Percentiles rank a stretch among this genome's conserved stretches.
phyloP scores from a whole-genome alignment of 2,329 filamentous ascomycete genomes.

The Pseudogymnoascus sp. region DNA sequence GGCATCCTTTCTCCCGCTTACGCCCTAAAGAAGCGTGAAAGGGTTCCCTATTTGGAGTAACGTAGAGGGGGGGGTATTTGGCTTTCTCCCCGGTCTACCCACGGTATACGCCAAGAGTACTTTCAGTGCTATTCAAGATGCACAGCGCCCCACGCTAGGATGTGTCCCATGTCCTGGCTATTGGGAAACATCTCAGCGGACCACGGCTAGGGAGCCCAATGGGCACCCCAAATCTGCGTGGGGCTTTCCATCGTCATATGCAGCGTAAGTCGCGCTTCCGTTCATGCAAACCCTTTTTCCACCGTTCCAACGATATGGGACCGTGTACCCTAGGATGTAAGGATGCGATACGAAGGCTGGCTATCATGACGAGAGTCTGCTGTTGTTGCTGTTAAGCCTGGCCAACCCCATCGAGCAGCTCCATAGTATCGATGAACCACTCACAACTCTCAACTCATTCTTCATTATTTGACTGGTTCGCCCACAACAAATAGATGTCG shows the following conservation, averaged over 20 bases:
- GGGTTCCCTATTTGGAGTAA: background rate
- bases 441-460: background rate
- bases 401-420: background rate
- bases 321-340: background rate
- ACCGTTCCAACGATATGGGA: slow-evolving; percentile 1
- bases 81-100: slow-evolving; percentile 1
- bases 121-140: background rate
- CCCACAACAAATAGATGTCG: slow-evolving; percentile 4
- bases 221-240: background rate
- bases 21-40: background rate
- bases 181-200: background rate
- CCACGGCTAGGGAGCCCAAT: background rate
- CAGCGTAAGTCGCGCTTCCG: background rate
- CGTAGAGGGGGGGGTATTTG: background rate
- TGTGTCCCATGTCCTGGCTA: background rate
- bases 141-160: background rate
- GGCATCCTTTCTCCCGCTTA: slow-evolving; percentile 3
- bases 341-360: background rate
- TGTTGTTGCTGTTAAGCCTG: background rate
- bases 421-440: background rate
- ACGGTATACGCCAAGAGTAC: slow-evolving; percentile 1
- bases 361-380: background rate
- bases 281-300: background rate
- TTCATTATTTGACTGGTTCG: slow-evolving; percentile 1
- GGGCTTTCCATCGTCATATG: slow-evolving; percentile 4